Conservation (phyloP, 352 stramenopile genomes). For the Blastocystis sp. region DNA sequence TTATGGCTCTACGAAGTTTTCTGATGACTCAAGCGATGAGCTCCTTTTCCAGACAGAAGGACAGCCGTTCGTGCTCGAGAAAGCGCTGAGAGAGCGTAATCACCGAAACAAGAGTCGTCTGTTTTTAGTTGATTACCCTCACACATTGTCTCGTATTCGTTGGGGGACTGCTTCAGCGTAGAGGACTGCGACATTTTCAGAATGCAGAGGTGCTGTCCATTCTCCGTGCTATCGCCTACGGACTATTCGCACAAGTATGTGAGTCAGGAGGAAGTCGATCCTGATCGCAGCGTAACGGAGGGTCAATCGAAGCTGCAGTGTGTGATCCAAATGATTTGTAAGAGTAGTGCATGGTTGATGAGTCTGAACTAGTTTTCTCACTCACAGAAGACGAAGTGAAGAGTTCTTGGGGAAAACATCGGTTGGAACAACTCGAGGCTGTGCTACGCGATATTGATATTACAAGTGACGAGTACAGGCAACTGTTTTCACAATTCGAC, state of each 20-base stretch:
- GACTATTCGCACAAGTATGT: not conserved
- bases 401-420: not conserved
- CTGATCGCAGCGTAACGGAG: not conserved
- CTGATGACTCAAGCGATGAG: not conserved
- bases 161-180: not conserved
- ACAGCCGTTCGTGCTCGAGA: not conserved
- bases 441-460: conserved; percentile 38
- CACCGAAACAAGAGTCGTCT: not conserved
- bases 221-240: not conserved
- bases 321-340: not conserved
- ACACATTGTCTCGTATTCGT: not conserved
- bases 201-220: not conserved
- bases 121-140: conserved; percentile 33
- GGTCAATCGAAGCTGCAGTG: not conserved
- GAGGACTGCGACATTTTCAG: conserved; percentile 39
- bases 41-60: conserved; percentile 36
- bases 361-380: not conserved
- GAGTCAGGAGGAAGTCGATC: not conserved
- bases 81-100: not conserved
- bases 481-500: not conserved
- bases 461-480: conserved; percentile 29
- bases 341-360: not conserved
- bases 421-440: not conserved
- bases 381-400: conserved; percentile 19
- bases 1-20: not conserved